Base-by-base conservation (phyloP, 805 yeast species). In the Kuraishia cidri region DNA sequence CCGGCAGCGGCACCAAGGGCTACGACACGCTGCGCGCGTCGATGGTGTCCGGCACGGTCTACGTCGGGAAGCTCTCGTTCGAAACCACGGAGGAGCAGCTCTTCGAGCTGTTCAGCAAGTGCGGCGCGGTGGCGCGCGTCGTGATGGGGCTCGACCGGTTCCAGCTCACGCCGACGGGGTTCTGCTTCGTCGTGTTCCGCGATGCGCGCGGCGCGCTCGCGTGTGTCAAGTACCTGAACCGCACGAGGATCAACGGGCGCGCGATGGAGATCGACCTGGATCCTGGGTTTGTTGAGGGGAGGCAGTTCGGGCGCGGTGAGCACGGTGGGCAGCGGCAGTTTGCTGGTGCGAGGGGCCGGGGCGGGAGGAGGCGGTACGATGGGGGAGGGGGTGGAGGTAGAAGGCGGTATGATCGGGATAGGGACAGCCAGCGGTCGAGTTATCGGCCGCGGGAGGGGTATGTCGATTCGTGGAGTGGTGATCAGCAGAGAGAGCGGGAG, bases 51-150 rank as follows among this genome's bases (percentile, higher is more conserved):
- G 66, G 74, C 19, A 88, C 97, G 0, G 71, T 92, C 4, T 92
- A 92, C 49, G 94, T 92, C 24, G 98, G 97, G 4, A 86, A 86
- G 54, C 56, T 92, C 21, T 79, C 94, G 2, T 84, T 85, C 45
- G 83, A 79, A 57, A 88, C 97, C 3, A 82, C 95, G 1, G 98
- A 92, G 54, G 98, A 92, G 52, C 97, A 90, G 56, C 74, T 90
- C 11, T 80, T 78, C 52, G 97, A 88, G 54, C 58, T 92, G 32
- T 86, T 92, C 49, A 71, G 81, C 39, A 80, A 81, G 53, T 77
- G 84, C 43, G 97, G 97, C 1, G 64, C 72, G 11, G 77, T 90
- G 25, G 74, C 74, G 42, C 68, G 80, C 47, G 83, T 88, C 26
- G 77, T 90, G 32, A 92, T 92, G 97, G 98, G 98, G 0, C 69